These are phyloP conservation scores for Russula emetica DNA, from an alignment of 768 basidiomycete genomes.

Conservation along the genomic window DNA sequence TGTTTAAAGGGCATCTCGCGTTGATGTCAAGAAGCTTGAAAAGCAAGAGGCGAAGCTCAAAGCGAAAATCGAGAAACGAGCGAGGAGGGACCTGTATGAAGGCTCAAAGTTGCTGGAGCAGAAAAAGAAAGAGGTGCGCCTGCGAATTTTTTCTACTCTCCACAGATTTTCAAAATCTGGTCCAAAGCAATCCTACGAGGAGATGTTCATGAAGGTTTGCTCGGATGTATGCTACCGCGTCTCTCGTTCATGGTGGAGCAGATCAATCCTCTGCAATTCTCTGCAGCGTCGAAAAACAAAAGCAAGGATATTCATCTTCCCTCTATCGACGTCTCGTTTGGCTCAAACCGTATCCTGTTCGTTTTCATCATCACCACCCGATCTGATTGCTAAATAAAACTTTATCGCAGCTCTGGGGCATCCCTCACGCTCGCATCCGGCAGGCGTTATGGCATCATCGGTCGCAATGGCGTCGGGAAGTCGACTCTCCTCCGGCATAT, in stretches of 20 bases:
- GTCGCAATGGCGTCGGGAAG: conserved; percentile 80
- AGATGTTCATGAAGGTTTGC: conserved; percentile 93
- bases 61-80: conserved; percentile 98
- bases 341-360: conserved; percentile 88
- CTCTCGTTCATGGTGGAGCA: conserved; percentile 30
- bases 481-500: conserved; percentile 93
- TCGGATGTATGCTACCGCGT: background rate
- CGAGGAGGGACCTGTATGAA: conserved; percentile 86
- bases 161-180: conserved; percentile 8
- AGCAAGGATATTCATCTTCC: conserved; percentile 95
- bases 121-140: conserved; percentile 76
- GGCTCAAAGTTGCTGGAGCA: conserved; percentile 93
- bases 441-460: conserved; percentile 87
- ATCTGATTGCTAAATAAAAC: conserved; percentile 4
- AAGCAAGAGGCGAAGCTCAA: conserved; percentile 96
- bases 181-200: conserved; percentile 91
- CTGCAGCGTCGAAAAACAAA: conserved; percentile 79
- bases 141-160: background rate
- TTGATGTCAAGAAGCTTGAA: conserved; percentile 93
- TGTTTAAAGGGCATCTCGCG: conserved; percentile 67
- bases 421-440: conserved; percentile 84
- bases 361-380: conserved; percentile 29
- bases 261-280: conserved; percentile 91
- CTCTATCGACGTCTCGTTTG: conserved; percentile 95
- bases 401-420: conserved; percentile 62